Conservation (phyloP, 1,139 yeast genomes). For the Zygoascus meyerae region DNA sequence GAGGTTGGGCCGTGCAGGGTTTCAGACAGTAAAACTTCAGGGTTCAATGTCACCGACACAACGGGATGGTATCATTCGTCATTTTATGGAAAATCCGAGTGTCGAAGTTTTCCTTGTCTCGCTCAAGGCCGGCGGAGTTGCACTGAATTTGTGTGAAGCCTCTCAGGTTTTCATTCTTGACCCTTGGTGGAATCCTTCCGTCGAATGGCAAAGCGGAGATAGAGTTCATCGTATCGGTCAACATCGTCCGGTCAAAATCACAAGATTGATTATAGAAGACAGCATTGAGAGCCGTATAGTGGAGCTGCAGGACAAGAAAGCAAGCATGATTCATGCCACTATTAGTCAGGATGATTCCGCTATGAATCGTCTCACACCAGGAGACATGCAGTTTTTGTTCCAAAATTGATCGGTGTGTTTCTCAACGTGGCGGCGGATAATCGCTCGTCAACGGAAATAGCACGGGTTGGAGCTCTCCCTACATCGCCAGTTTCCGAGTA, state of each 20-base stretch:
- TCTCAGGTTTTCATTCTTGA: slow-evolving; percentile 92
- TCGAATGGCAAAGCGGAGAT: slow-evolving; percentile 97
- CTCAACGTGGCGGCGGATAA: too few species aligned
- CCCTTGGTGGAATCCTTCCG: slow-evolving; percentile 99
- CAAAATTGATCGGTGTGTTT: slow-evolving; percentile 46
- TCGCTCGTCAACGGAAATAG: too few species aligned
- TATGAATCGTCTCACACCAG: slow-evolving; percentile 78
- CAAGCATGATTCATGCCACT: slow-evolving; percentile 96
- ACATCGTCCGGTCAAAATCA: slow-evolving; percentile 87
- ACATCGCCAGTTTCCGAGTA: too few species aligned
- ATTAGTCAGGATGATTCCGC: slow-evolving; percentile 90
- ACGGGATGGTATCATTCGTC: slow-evolving; percentile 81
- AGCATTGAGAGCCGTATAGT: slow-evolving; percentile 94
- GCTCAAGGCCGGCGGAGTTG: slow-evolving; percentile 97
- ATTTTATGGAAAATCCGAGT: slow-evolving; percentile 84
- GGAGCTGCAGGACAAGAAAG: slow-evolving; percentile 93
- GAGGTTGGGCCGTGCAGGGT: slow-evolving; percentile 91
- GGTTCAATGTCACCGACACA: slow-evolving; percentile 97
- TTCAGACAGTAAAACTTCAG: slow-evolving; percentile 84
- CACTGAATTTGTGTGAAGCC: slow-evolving; percentile 91
- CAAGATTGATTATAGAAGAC: slow-evolving; percentile 89
- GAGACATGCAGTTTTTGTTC: slow-evolving; percentile 89
- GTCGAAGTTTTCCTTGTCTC: slow-evolving; percentile 94
- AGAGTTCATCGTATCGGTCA: slow-evolving; percentile 98
- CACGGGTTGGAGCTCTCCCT: too few species aligned